Evolutionary conservation across 805 yeast genomes (phyloP).

Genomic region (Sugiyamaella lignohabitans): DNA sequence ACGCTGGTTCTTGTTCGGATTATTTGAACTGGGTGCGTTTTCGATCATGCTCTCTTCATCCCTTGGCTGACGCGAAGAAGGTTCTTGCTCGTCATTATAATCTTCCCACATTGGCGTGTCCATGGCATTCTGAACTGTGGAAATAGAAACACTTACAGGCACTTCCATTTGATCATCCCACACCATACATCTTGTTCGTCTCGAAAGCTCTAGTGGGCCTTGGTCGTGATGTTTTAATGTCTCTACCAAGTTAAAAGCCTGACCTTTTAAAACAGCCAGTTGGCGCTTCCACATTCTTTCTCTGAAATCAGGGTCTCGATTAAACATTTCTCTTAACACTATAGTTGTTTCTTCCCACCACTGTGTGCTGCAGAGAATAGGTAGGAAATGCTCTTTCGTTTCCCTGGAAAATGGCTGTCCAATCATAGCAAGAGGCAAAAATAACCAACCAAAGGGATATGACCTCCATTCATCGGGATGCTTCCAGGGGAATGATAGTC

Average conservation of each 20-base stretch:
- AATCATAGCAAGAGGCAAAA: conserved; percentile 53
- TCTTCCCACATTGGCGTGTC: conserved; percentile 32
- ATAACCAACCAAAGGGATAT: conserved; percentile 74
- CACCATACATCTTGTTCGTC: conserved; percentile 50
- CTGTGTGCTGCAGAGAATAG: conserved; percentile 48
- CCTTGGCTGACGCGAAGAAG: neutral
- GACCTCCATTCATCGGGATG: conserved; percentile 80
- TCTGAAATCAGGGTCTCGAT: conserved; percentile 54
- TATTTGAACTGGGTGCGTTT: neutral
- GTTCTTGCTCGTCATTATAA: neutral
- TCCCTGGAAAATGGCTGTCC: conserved; percentile 59
- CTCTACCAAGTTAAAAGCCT: conserved; percentile 70
- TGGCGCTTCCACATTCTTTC: conserved; percentile 63
- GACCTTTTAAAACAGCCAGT: conserved; percentile 67
- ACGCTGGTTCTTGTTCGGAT: too few species aligned
- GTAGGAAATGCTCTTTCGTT: conserved; percentile 51
- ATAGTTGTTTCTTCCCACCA: conserved; percentile 67
- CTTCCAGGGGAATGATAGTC: conserved; percentile 72
- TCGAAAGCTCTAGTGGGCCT: conserved; percentile 62
- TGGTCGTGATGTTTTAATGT: conserved; percentile 49
- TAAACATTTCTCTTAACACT: conserved; percentile 43
- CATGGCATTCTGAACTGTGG: conserved; percentile 39
- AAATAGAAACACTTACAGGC: conserved; percentile 40
- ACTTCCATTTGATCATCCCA: conserved; percentile 58
- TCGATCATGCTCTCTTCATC: neutral